Conservation (phyloP, 75 land plant species). For the Pinus taeda region DNA sequence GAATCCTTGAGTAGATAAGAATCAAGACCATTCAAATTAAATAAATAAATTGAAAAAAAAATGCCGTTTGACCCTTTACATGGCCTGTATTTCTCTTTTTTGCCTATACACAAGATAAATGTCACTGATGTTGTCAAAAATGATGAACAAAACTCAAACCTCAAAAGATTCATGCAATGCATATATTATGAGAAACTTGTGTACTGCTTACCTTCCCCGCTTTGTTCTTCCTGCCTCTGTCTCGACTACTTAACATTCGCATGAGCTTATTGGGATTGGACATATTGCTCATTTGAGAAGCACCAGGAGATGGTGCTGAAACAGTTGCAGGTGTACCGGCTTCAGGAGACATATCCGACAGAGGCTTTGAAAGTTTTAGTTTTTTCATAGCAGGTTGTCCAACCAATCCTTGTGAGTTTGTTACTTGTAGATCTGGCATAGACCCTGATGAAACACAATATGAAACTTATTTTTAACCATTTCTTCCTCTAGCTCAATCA, state of each 20-base stretch:
- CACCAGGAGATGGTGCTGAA: constrained; percentile 54
- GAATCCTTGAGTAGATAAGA: not conserved
- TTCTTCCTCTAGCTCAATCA: not conserved
- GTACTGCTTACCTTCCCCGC: constrained; percentile 48
- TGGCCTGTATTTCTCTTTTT: not conserved
- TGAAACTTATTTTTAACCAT: not conserved
- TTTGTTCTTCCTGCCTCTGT: constrained; percentile 63
- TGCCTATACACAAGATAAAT: not conserved
- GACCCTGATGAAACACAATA: not conserved
- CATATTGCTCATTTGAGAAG: constrained; percentile 65
- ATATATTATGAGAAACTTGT: not conserved
- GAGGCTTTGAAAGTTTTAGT: constrained; percentile 57
- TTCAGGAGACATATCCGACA: constrained; percentile 50
- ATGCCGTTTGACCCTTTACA: not conserved
- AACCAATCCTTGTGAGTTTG: constrained; percentile 35
- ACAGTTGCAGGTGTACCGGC: constrained; percentile 26
- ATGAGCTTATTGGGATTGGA: constrained; percentile 66
- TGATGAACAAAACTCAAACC: not conserved
- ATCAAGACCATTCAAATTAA: constrained; percentile 6
- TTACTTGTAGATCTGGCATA: constrained; percentile 6
- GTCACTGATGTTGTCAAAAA: not conserved
- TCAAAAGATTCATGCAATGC: not conserved
- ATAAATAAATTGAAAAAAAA: no score
- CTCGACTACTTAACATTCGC: constrained; percentile 60
- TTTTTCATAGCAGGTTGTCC: constrained; percentile 53